Evolutionary conservation across 257 asterid species (phyloP), one percentile per base, ranked within the genome.

Genomic region (Plantago major): DNA sequence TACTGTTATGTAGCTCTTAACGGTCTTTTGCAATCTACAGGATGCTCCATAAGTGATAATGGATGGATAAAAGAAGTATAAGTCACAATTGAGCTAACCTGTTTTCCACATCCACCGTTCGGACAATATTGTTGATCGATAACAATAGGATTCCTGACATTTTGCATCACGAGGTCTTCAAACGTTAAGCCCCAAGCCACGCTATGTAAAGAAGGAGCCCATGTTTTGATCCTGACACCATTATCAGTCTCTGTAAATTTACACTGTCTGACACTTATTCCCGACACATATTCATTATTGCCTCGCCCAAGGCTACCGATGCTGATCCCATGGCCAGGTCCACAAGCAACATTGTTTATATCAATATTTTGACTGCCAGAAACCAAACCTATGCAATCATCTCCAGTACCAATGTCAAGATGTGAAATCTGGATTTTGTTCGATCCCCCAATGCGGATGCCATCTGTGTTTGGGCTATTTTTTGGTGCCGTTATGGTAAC

Each of bases 321-420:
- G 66, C 97, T 86, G 16, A 86, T 86, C 26, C 95, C 95, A n/a
- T 89, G 97, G 15, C 97, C 95, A 7, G 95, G 96, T 5, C 97
- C 97, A 66, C 96, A 90, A 0, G 59, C 4, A 4, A 90, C 88
- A 0, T 64, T 69, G 3, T 46, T 46, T 2, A 90, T 74, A 10
- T 79, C 74, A 4, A 90, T 74, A 73, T 67, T 43, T 9, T 58
- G 76, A 58, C 90, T 79, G 5, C 97, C 97, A 0, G 85, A 66
- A 1, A 90, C 78, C 90, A 90, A 75, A 16, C 93, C 54, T 10
- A 90, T 71, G 59, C 96, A 90, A 46, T 87, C 97, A 17, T 87
- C 97, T 0, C 97, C 96, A 0, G 97, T 90, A 49, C 73, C 53
- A 5, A 90, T 90, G 3, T 30, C 49, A 0, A 77, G 52, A 0